Evolutionary conservation across 331 rosid species (phyloP), one percentile per base, ranked within the genome.

Genomic region (Prunus yedoensis): DNA sequence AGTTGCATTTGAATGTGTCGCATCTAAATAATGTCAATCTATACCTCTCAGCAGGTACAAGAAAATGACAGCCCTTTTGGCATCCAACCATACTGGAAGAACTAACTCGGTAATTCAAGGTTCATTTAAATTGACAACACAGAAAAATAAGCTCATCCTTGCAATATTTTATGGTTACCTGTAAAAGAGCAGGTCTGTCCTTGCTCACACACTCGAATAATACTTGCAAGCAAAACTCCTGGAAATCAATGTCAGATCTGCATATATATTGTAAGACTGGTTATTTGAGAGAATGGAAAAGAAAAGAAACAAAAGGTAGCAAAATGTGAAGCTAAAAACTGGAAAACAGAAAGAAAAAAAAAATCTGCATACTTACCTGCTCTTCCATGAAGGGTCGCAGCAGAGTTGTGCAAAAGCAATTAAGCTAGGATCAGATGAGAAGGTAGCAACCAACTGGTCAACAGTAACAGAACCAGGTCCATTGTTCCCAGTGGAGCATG

Each of bases 141-240:
- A 41, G 25, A 71, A 70, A 62, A 52, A 75, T 18, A 35, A 66
- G 49, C 62, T 35, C 47, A 15, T 60, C 53, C 41, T 21, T 14
- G 74, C 35, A 23, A 74, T 56, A 52, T 51, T 65, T 41, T 27
- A 72, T 46, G 67, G 58, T 68, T 89, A 89, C 99, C 96, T 94
- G 97, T 79, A 94, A 87, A 82, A 94, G 99, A 82, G 96, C 91
- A 53, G 96, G 99, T 75, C 93, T 92, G 85, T 92, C 99, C 86
- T 94, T 94, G 94, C 95, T 91, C 76, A 94, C 97, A 75, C 98
- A 94, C 85, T 94, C 98, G 70, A 92, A 94, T 84, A 94, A 82
- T 65, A 94, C 96, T 94, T 94, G 98, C 95, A 91, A 90, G 88
- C 98, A 91, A 86, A 91, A 94, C 78, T 94, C 98, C 86, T 89